Percentiles rank a stretch among this genome's conserved stretches.
These are phyloP conservation scores for Aspergillus aculeatus DNA, from an alignment of 2,329 filamentous ascomycete genomes.

Conservation along the genomic window DNA sequence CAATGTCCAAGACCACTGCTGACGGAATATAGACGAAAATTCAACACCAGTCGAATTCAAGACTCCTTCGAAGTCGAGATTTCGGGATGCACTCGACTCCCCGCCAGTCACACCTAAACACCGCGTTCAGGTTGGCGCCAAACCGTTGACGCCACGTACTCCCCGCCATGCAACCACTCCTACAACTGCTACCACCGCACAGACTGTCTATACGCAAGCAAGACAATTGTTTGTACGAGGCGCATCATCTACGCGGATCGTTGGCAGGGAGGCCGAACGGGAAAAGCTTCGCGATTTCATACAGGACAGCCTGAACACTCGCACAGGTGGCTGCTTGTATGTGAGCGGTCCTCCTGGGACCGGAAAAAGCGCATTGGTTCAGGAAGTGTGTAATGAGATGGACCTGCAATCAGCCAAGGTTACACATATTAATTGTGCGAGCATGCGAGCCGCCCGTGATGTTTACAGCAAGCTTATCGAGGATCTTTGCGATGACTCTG, in stretches of 20 bases:
- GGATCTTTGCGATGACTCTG: constrained; percentile 62
- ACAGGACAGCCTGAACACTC: constrained; percentile 58
- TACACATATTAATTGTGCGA: constrained; percentile 94
- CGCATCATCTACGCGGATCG: constrained; percentile 68
- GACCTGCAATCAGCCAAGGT: constrained; percentile 59
- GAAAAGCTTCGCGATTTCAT: constrained; percentile 70
- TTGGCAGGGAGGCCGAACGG: constrained; percentile 72
- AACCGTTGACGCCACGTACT: constrained; percentile 73
- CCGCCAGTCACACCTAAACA: constrained; percentile 79
- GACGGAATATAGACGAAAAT: constrained; percentile 44
- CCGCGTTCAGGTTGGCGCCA: constrained; percentile 73
- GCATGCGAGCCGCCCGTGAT: constrained; percentile 83
- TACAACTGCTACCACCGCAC: constrained; percentile 50
- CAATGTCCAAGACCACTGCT: neutral
- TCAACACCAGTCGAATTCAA: constrained; percentile 42
- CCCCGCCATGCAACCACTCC: constrained; percentile 72
- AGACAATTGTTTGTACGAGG: constrained; percentile 84
- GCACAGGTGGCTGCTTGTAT: constrained; percentile 78
- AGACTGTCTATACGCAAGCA: constrained; percentile 82
- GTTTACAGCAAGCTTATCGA: constrained; percentile 77
- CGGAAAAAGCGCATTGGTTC: constrained; percentile 92
- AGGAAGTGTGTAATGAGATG: constrained; percentile 68
- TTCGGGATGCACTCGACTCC: constrained; percentile 72
- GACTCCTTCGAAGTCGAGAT: constrained; percentile 55
- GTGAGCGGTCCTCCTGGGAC: constrained; percentile 95